Base-by-base conservation (phyloP, 2,329 filamentous ascomycete genomes). In the Calonectria fujianensis region DNA sequence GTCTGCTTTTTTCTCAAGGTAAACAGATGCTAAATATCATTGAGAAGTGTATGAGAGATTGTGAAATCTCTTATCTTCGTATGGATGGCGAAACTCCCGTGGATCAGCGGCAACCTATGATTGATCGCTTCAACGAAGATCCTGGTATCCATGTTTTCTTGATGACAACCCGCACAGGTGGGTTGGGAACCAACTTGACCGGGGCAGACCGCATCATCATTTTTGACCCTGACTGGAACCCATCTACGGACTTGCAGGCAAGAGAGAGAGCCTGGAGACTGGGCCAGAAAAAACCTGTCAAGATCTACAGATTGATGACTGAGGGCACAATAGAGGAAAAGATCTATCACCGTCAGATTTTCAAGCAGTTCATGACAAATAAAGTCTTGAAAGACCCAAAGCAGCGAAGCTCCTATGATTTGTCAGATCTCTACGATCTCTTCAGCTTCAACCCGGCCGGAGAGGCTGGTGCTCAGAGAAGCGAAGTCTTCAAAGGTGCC, bases 321-420 rank as follows among this genome's bases (percentile, higher is more conserved):
- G 95, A 96, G 7, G 97, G 97, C 1, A 99, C 97, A 0, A 99
- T 99, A 31, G 97, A 99, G 83, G 97, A 99, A 85, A 99, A 99
- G 87, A 99, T 99, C 37, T 99, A 98, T 77, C 96, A 99, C 84
- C 94, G 97, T 20, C 97, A 99, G 82, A 97, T 99, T 66, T 99
- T 98, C 89, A 99, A 99, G 85, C 96, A 98, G 80, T 98, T 98
- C 82, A 89, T 99, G 75, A 97, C 96, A 4, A 98, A 98, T 86
- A 98, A 98, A 84, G 96, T 99, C 9, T 85, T 99, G 66, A 96
- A 94, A 79, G 96, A 99, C 80, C 96, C 97, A 0, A 98, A 98
- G 82, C 96, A 98, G 84, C 93, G 95, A 29, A 95, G 97, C 77
- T 96, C 94, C 0, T 98, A 98, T 84, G 95, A 98, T 73, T 89